Percentiles rank a stretch among this genome's conserved stretches.
Evolutionary conservation across 345 rosid species (phyloP).

Genomic region (Heritiera littoralis): DNA sequence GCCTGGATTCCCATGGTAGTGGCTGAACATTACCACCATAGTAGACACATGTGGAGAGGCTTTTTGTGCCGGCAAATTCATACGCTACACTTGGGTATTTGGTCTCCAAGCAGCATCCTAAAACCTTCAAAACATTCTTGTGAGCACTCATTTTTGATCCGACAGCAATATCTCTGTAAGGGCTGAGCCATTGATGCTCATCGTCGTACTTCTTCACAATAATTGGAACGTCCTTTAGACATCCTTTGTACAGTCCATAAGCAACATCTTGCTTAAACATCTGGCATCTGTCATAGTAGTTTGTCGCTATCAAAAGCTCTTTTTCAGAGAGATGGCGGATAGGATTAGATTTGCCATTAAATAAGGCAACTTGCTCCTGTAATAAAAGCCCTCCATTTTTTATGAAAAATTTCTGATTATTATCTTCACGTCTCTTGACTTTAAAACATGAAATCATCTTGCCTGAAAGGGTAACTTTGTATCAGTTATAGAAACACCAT

Average conservation of each 20-base stretch:
- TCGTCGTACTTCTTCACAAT: not conserved
- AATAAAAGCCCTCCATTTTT: constrained; percentile 15
- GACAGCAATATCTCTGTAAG: constrained; percentile 17
- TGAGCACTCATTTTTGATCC: constrained; percentile 20
- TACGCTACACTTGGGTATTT: constrained; percentile 15
- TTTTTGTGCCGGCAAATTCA: constrained; percentile 14
- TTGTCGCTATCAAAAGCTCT: constrained; percentile 26
- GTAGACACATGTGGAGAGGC: constrained; percentile 14
- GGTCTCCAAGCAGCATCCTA: constrained; percentile 34
- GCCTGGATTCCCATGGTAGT: constrained; percentile 22
- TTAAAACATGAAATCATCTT: not conserved
- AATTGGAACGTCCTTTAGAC: constrained; percentile 10
- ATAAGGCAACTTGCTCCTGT: constrained; percentile 19
- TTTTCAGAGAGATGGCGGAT: constrained; percentile 14
- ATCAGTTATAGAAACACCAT: not conserved
- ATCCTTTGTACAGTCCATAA: constrained; percentile 10
- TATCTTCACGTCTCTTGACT: not conserved
- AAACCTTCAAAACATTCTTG: constrained; percentile 21
- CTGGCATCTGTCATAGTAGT: not conserved
- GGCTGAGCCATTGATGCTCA: too few relatives aligned
- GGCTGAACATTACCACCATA: not conserved
- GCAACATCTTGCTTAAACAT: not conserved
- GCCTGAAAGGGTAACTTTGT: not conserved
- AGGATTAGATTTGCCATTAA: constrained; percentile 22
- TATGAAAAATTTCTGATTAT: not conserved